Conservation (phyloP, 2,329 filamentous ascomycete species). For the Aspergillus arachidicola region DNA sequence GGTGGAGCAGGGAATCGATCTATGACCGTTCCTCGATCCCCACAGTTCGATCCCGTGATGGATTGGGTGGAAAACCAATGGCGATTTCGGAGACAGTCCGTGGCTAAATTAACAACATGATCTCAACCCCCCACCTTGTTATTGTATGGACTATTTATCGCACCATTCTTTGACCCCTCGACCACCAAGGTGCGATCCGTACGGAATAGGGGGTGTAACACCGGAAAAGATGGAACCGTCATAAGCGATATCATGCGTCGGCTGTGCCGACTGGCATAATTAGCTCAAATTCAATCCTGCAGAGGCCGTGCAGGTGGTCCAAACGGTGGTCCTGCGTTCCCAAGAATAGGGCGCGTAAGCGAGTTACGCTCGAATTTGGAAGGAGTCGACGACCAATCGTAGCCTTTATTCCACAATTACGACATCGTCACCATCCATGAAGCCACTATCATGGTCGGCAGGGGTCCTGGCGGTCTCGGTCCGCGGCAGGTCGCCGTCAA, state of each 20-base stretch:
- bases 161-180: slow-evolving; percentile 11
- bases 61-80: neutral
- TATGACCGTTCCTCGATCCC: neutral
- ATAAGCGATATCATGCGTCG: slow-evolving; percentile 9
- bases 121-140: neutral
- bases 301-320: neutral
- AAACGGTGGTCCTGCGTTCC: neutral
- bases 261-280: slow-evolving; percentile 3
- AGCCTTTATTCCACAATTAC: slow-evolving; percentile 35
- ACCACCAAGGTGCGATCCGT: slow-evolving; percentile 2
- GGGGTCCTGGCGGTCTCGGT: slow-evolving; percentile 15
- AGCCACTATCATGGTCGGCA: slow-evolving; percentile 24
- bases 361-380: neutral
- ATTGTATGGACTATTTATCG: slow-evolving; percentile 5
- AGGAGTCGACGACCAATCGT: slow-evolving; percentile 4
- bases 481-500: slow-evolving; percentile 19
- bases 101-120: neutral
- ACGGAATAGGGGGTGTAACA: slow-evolving; percentile 5
- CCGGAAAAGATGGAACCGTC: slow-evolving; percentile 14
- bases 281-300: slow-evolving; percentile 9
- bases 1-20: neutral
- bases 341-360: neutral
- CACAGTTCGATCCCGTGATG: neutral
- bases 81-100: neutral
- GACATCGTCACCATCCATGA: slow-evolving; percentile 38